A percentile compares a stretch with the other conserved stretches of the same genome.
Conservation (phyloP, 2,329 filamentous ascomycete genomes). For the Zasmidium angulare region DNA sequence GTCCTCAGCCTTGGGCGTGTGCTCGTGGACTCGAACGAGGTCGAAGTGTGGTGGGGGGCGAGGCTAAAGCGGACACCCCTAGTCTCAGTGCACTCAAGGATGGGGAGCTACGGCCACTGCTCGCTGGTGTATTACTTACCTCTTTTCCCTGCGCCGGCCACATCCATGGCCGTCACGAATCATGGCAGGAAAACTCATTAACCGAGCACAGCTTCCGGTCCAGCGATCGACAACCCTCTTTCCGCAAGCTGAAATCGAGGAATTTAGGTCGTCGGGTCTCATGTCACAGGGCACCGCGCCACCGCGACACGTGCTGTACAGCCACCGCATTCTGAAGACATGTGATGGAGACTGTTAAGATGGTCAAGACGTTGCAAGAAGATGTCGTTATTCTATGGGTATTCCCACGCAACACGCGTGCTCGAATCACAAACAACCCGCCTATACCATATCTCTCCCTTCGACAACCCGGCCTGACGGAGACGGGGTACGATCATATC, state of each 20-base stretch:
- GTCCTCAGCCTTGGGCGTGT: slow-evolving; percentile 6
- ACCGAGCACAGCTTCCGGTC: neutral
- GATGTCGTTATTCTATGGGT: neutral
- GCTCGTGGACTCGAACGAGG: neutral
- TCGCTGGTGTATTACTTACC: neutral
- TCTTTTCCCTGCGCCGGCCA: neutral
- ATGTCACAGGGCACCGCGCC: neutral
- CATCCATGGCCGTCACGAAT: no score
- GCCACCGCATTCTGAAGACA: neutral
- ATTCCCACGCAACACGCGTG: neutral
- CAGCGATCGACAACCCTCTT: neutral
- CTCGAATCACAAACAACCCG: neutral
- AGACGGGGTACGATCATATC: slow-evolving; percentile 8
- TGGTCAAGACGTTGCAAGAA: no score
- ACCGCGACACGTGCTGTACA: neutral
- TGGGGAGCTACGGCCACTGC: neutral
- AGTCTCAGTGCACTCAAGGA: neutral
- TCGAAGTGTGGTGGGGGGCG: slow-evolving; percentile 2
- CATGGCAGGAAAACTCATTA: no score
- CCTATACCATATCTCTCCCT: slow-evolving; percentile 10
- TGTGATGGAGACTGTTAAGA: no score
- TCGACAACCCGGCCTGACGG: slow-evolving; percentile 2
- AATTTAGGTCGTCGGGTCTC: neutral
- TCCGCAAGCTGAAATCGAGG: neutral
- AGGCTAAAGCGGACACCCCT: neutral